Conservation (phyloP, 495 filamentous ascomycete genomes). For the Aspergillus steynii region DNA sequence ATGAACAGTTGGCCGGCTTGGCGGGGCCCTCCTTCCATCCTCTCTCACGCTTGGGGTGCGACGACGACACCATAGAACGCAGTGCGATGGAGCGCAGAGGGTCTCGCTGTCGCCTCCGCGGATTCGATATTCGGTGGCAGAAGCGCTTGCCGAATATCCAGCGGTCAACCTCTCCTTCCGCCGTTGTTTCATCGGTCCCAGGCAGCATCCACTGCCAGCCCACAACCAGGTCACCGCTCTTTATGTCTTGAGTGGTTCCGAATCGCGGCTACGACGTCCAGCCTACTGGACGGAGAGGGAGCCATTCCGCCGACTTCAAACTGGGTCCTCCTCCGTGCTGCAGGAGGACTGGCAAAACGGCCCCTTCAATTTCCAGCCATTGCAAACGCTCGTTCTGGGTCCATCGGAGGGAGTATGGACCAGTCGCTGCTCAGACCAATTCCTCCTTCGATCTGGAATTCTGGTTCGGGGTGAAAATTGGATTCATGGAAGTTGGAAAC, state of each 20-base stretch:
- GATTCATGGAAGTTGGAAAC: not conserved
- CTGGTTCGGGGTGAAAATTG: not conserved
- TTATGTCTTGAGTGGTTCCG: not conserved
- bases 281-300: not conserved
- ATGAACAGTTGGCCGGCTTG: not conserved
- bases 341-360: not conserved
- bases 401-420: not conserved
- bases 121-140: not conserved
- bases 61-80: not conserved
- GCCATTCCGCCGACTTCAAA: not conserved
- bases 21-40: not conserved
- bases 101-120: not conserved
- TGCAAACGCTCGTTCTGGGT: not conserved
- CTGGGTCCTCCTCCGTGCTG: not conserved
- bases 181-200: slow-evolving; percentile 10
- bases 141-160: slow-evolving; percentile 1
- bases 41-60: not conserved
- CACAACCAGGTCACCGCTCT: slow-evolving; percentile 9
- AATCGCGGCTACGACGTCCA: not conserved
- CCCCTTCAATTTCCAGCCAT: not conserved
- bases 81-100: not conserved
- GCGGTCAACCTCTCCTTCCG: slow-evolving; percentile 9
- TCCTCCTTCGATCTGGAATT: not conserved
- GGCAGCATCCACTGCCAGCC: slow-evolving; percentile 9
- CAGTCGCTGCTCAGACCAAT: not conserved